Evolutionary conservation across 169 alveolate species (phyloP), one percentile per base, ranked within the genome.

Genomic region (Eimeria tenella): DNA sequence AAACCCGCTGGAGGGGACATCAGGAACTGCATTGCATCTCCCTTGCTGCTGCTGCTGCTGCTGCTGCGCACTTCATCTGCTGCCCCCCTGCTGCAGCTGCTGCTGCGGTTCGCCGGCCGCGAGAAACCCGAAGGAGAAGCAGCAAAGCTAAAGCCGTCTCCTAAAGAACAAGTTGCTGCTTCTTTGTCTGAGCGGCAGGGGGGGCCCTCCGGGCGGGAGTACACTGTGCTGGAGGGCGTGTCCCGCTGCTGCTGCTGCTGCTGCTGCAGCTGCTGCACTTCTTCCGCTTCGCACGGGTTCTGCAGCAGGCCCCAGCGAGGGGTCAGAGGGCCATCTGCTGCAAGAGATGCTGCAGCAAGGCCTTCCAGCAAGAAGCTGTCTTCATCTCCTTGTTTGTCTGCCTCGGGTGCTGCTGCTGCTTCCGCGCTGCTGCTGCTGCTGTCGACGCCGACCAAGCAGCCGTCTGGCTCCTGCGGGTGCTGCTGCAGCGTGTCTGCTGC

Each of bases 301-400:
- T 75, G 86, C 86, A 75, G 86, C 86, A 75, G 62, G 13, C 63
- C 86, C 86, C 86, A 75, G 42, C 86, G 63, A 31, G 86, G 86
- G 21, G 86, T 75, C 11, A 75, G 21, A 9, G 86, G 86, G 4
- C 86, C 86, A 50, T 75, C 86, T 17, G 62, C 86, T 17, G 86
- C 86, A 4, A 75, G 62, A 4, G 86, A 31, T 11, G 63, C 86
- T 6, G 62, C 86, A 17, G 86, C 86, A 7, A 75, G n/a, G 4
- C 58, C 86, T 4, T 50, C 62, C 31, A 75, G 62, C 9, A 75
- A 50, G 23, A n/a, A 75, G 5, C 23, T 50, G 31, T 75, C 86
- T 50, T 75, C 86, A 3, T 75, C 86, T 52, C 62, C 21, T 17
- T 75, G 86, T 75, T 75, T 75, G 17, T 10, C 50, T 75, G 25